Conservation (phyloP, 2,329 filamentous ascomycete species). For the Lojkania enalia region DNA sequence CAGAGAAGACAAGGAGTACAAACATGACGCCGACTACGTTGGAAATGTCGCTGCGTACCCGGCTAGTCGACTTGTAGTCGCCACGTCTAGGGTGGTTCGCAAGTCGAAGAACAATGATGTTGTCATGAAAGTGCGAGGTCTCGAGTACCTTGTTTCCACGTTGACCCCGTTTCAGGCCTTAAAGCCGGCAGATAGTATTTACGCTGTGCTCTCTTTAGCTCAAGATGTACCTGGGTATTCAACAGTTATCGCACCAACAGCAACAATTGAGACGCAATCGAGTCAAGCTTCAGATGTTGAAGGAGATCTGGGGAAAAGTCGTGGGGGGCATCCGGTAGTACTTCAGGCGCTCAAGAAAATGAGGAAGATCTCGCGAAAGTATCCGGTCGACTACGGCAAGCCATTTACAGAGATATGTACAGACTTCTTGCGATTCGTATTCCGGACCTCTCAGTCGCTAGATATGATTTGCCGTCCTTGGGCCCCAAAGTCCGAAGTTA, state of each 20-base stretch:
- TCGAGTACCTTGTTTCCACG: background rate
- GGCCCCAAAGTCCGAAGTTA: background rate
- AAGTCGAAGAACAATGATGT: constrained; percentile 1
- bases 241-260: background rate
- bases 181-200: background rate
- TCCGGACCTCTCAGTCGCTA: background rate
- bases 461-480: constrained; percentile 1
- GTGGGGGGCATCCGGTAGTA: no score
- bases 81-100: background rate
- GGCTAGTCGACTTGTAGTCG: background rate
- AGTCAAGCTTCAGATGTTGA: background rate
- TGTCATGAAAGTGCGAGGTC: background rate
- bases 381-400: background rate
- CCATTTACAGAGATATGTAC: background rate
- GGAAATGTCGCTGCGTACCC: background rate
- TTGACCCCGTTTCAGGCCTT: background rate
- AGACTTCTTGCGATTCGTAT: background rate
- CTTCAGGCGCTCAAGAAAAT: background rate
- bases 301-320: background rate
- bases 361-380: background rate
- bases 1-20: background rate
- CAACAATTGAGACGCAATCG: background rate
- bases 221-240: background rate
- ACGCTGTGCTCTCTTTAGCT: background rate
- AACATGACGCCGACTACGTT: background rate